phyloP scores from a whole-genome alignment of 495 filamentous ascomycete species.

The Talaromyces nanjingensis region DNA sequence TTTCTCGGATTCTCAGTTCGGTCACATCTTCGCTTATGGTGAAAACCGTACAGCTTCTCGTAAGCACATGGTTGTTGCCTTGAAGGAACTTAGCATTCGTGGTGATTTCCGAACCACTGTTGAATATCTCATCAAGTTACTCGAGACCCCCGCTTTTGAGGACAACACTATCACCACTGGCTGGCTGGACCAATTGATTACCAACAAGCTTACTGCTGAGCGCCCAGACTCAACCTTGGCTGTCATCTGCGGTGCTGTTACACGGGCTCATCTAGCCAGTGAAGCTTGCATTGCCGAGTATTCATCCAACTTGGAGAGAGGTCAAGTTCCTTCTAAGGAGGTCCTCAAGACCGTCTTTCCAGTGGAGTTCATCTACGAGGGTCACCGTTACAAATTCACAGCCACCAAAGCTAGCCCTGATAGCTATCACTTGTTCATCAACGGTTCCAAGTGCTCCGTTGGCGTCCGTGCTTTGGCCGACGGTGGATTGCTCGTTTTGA shows the following conservation, averaged over 20 bases:
- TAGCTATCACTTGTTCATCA: conserved; percentile 98
- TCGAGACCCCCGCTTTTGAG: conserved; percentile 97
- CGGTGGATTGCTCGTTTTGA: conserved; percentile 86
- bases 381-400: conserved; percentile 93
- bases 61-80: conserved; percentile 98
- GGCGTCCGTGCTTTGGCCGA: conserved; percentile 90
- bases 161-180: conserved; percentile 99
- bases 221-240: conserved; percentile 87
- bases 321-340: conserved; percentile 93
- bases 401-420: conserved; percentile 87
- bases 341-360: conserved; percentile 97
- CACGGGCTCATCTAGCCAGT: conserved; percentile 89
- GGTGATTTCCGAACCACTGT: conserved; percentile 98
- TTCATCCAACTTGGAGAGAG: conserved; percentile 83
- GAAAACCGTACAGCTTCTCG: conserved; percentile 92
- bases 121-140: conserved; percentile 97
- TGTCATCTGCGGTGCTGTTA: conserved; percentile 88
- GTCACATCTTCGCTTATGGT: conserved; percentile 98
- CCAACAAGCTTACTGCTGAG: conserved; percentile 95
- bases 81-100: conserved; percentile 98
- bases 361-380: conserved; percentile 98
- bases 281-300: conserved; percentile 85
- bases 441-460: conserved; percentile 92
- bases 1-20: conserved; percentile 98
- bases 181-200: conserved; percentile 97